A percentile compares a stretch with the other conserved stretches of the same genome.
These are phyloP conservation scores for Lablab purpureus DNA, from an alignment of 306 rosid genomes.

Conservation along the genomic window DNA sequence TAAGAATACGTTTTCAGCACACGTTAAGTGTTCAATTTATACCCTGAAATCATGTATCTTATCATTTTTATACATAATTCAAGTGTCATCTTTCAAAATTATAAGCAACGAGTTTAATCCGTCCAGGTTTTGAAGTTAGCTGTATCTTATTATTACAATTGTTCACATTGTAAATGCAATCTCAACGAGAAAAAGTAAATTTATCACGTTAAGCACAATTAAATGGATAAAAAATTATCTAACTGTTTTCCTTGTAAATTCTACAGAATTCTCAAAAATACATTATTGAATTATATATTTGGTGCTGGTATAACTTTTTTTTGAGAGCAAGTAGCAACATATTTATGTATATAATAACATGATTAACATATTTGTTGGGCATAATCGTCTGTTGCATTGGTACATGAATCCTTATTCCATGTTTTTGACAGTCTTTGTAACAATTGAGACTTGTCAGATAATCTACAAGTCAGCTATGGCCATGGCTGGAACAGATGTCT, in stretches of 20 bases:
- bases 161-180: not conserved
- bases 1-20: not conserved
- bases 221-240: not conserved
- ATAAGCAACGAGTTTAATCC: constrained; percentile 28
- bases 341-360: constrained; percentile 22
- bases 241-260: constrained; percentile 3
- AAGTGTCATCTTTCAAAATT: constrained; percentile 26
- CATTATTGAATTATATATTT: constrained; percentile 11
- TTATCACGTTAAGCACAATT: not conserved
- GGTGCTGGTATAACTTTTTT: not conserved
- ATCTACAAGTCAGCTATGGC: constrained; percentile 84
- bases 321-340: not conserved
- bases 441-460: constrained; percentile 58
- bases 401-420: constrained; percentile 29
- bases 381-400: constrained; percentile 26
- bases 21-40: constrained; percentile 7
- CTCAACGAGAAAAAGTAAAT: not conserved
- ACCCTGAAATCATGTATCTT: no score
- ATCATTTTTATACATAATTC: constrained; percentile 6
- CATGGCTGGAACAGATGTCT: constrained; percentile 69
- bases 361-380: not conserved
- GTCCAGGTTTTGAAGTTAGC: constrained; percentile 23
- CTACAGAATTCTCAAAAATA: constrained; percentile 29
- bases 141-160: constrained; percentile 24
- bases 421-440: constrained; percentile 32